phyloP scores from a whole-genome alignment of 495 filamentous ascomycete genomes.

The Haplographium delicatum region DNA sequence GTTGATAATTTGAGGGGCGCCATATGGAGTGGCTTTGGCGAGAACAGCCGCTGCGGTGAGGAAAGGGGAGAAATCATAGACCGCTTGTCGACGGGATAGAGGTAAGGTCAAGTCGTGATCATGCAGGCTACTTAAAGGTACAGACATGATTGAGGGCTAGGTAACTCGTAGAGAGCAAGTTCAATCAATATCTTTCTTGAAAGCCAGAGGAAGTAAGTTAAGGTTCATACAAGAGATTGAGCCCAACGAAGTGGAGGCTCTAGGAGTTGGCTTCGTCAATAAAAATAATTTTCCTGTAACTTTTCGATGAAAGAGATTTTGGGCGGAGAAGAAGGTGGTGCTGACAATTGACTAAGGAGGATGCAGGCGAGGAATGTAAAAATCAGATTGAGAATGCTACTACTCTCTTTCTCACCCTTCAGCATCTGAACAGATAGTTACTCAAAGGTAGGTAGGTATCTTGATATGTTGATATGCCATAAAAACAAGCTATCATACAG shows the following conservation, averaged over 20 bases:
- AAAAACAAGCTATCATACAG: too few species aligned
- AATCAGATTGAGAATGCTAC: not conserved
- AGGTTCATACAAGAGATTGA: too few species aligned
- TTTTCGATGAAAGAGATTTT: not conserved
- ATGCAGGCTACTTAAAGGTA: not conserved
- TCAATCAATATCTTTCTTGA: too few species aligned
- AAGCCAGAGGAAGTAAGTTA: too few species aligned
- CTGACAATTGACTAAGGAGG: not conserved
- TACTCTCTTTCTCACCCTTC: too few species aligned
- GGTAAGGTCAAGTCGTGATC: not conserved
- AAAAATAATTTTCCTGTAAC: not conserved
- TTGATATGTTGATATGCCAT: too few species aligned
- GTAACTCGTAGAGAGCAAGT: too few species aligned
- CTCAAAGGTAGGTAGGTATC: too few species aligned
- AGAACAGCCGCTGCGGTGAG: conserved; percentile 5
- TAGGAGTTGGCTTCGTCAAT: not conserved
- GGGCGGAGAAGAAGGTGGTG: not conserved
- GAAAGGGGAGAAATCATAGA: conserved; percentile 14
- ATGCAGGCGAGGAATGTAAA: not conserved
- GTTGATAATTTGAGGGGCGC: not conserved
- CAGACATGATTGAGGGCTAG: too few species aligned
- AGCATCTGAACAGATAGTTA: too few species aligned
- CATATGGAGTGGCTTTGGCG: not conserved
- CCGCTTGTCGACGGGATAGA: not conserved
- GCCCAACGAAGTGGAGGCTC: not conserved